phyloP scores from a whole-genome alignment of 2,329 filamentous ascomycete species.

The Cercospora sp. region DNA sequence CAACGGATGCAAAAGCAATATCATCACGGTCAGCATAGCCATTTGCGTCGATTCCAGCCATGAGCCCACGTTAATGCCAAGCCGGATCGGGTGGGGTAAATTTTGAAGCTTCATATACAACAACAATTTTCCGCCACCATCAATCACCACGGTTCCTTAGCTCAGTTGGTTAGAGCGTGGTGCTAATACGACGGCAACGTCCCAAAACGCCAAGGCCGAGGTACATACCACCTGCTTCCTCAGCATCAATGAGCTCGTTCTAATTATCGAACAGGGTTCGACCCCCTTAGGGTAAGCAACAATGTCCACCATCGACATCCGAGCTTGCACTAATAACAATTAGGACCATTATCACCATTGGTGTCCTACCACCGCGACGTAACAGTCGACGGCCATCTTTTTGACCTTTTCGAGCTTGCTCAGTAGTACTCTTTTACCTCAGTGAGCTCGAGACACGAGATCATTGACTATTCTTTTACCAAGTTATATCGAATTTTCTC shows the following conservation, averaged over 20 bases:
- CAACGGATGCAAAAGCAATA: not conserved
- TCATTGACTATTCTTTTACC: not conserved
- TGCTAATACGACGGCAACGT: not conserved
- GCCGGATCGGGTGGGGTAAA: not conserved
- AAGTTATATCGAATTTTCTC: not conserved
- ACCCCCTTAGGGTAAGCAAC: constrained; percentile 2
- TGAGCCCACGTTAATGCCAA: not conserved
- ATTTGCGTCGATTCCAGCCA: not conserved
- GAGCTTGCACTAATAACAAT: not conserved
- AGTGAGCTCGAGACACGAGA: not conserved
- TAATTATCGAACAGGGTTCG: not conserved
- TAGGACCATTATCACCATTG: not conserved
- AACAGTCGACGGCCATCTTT: not conserved
- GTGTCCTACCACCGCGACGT: not conserved
- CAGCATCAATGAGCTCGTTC: not conserved
- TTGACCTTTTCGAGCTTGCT: not conserved
- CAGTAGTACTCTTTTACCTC: not conserved
- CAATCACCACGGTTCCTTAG: not conserved
- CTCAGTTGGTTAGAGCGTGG: constrained; percentile 9
- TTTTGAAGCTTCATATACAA: not conserved
- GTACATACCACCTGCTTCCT: not conserved
- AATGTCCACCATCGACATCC: not conserved
- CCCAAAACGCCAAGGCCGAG: not conserved
- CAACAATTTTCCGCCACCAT: not conserved
- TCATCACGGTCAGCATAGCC: not conserved